Evolutionary conservation across 768 basidiomycete genomes (phyloP).

Genomic region (Tubosaeta brunneosetosa): DNA sequence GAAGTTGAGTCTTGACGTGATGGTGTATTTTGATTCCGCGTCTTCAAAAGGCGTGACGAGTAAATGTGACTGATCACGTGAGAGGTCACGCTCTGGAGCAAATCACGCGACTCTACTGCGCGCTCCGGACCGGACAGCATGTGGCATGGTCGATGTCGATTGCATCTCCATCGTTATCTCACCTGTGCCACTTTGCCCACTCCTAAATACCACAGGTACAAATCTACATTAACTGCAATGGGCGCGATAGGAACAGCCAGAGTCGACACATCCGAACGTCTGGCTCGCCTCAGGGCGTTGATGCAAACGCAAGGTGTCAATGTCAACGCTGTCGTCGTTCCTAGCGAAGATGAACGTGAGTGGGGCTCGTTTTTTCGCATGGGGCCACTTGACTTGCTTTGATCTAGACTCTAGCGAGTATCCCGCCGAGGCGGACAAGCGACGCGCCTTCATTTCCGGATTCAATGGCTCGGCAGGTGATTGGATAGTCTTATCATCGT

Average conservation of each 20-base stretch:
- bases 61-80: not conserved
- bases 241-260: slow-evolving; percentile 35
- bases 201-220: not conserved
- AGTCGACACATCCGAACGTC: slow-evolving; percentile 59
- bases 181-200: slow-evolving; percentile 9
- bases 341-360: slow-evolving; percentile 91
- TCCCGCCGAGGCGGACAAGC: slow-evolving; percentile 74
- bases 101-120: slow-evolving; percentile 5
- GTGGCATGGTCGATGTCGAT: slow-evolving; percentile 21
- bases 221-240: slow-evolving; percentile 30
- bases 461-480: slow-evolving; percentile 92
- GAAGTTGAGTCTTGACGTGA: not conserved
- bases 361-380: slow-evolving; percentile 7
- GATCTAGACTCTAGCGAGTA: slow-evolving; percentile 84
- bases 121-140: slow-evolving; percentile 22
- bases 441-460: slow-evolving; percentile 85
- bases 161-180: slow-evolving; percentile 19
- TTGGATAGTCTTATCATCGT: slow-evolving; percentile 8
- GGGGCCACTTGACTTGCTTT: not conserved
- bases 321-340: slow-evolving; percentile 75
- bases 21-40: not conserved
- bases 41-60: not conserved
- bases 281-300: slow-evolving; percentile 60
- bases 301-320: slow-evolving; percentile 54
- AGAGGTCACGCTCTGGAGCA: not conserved